phyloP scores from a whole-genome alignment of 1,139 yeast species.

The Candida frijolesensis region DNA sequence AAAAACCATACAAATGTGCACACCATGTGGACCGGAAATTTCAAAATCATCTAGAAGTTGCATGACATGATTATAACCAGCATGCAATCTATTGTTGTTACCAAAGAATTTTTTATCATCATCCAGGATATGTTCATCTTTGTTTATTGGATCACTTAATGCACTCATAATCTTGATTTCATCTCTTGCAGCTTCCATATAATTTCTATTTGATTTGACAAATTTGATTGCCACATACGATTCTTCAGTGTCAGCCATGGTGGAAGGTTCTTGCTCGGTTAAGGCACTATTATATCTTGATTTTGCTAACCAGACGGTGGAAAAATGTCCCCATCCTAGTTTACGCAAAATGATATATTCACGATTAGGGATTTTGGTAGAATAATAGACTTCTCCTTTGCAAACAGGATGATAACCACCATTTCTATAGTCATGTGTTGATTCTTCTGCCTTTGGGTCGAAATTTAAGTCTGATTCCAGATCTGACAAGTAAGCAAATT shows the following conservation, averaged over 20 bases:
- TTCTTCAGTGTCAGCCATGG: slow-evolving; percentile 16
- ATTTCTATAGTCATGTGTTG: slow-evolving; percentile 35
- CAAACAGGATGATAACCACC: slow-evolving; percentile 49
- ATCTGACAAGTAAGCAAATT: slow-evolving; percentile 14
- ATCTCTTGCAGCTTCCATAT: slow-evolving; percentile 46
- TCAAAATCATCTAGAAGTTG: slow-evolving; percentile 43
- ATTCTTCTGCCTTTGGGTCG: slow-evolving; percentile 44
- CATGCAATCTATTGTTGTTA: slow-evolving; percentile 22
- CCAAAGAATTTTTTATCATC: slow-evolving; percentile 18
- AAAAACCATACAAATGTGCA: slow-evolving; percentile 47
- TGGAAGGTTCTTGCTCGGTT: slow-evolving; percentile 1
- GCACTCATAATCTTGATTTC: slow-evolving; percentile 37
- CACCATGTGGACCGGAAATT: slow-evolving; percentile 44
- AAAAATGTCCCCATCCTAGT: slow-evolving; percentile 88
- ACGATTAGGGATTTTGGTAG: slow-evolving; percentile 23
- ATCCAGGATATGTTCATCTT: slow-evolving; percentile 30
- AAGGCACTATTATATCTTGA: slow-evolving; percentile 28
- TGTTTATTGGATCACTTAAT: slow-evolving; percentile 21
- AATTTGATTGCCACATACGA: slow-evolving; percentile 47
- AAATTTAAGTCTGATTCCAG: slow-evolving; percentile 29
- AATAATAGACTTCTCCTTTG: slow-evolving; percentile 40
- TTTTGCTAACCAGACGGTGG: slow-evolving; percentile 84
- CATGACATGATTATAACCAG: slow-evolving; percentile 44
- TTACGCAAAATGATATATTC: slow-evolving; percentile 40
- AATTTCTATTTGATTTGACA: slow-evolving; percentile 41